These are phyloP conservation scores for Adansonia grandidieri DNA, from an alignment of 441 rosid genomes.

Conservation along the genomic window DNA sequence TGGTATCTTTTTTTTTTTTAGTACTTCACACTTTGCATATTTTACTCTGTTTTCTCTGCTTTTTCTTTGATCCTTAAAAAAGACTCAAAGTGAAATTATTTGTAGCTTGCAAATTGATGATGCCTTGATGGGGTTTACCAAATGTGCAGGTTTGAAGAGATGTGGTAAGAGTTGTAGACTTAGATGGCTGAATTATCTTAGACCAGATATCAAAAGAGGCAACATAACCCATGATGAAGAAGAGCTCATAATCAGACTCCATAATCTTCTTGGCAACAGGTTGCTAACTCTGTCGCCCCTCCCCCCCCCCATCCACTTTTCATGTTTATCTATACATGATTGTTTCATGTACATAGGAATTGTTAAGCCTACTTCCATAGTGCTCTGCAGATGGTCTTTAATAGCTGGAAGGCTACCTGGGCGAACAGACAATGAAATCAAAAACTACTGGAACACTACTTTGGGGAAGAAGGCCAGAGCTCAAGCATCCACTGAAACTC, in stretches of 20 bases:
- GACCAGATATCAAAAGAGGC: too few relatives aligned
- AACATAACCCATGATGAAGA: too few relatives aligned
- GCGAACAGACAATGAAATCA: constrained; percentile 51
- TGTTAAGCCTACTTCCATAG: background rate
- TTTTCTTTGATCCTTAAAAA: background rate
- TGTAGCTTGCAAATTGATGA: background rate
- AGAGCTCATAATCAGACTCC: too few relatives aligned
- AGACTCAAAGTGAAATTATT: background rate
- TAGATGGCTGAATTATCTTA: background rate
- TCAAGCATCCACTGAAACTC: constrained; percentile 17
- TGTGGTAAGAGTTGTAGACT: constrained; percentile 6
- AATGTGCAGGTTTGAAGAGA: constrained; percentile 39
- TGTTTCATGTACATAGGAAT: background rate
- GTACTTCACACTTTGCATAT: background rate
- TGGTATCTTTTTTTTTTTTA: constrained; percentile 20
- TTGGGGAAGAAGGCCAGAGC: constrained; percentile 34
- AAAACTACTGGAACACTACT: constrained; percentile 48
- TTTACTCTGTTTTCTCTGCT: background rate
- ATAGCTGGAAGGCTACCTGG: constrained; percentile 49
- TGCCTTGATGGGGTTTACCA: background rate
- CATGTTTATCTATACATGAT: background rate
- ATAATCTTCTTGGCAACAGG: constrained; percentile 40
- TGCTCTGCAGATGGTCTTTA: constrained; percentile 43
- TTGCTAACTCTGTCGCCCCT: background rate
- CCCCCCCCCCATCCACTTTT: background rate